Evolutionary conservation across 2,329 filamentous ascomycete genomes (phyloP).

Genomic region (Ophiosphaerella herpotricha): DNA sequence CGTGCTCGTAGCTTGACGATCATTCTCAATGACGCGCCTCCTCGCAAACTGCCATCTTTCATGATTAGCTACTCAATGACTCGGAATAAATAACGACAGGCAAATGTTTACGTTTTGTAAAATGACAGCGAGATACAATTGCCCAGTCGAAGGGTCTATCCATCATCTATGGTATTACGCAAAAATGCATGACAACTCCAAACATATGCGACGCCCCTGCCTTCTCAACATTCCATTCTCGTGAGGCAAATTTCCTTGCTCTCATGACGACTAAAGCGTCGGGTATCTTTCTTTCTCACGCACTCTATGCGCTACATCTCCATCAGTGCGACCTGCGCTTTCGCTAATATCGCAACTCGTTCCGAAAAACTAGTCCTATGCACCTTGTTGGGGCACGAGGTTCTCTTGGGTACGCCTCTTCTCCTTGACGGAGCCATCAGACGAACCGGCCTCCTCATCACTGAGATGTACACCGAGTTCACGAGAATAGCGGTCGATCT

Average conservation of each 20-base stretch:
- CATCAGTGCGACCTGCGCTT: conserved; percentile 21
- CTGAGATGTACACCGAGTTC: conserved; percentile 40
- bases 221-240: neutral
- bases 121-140: neutral
- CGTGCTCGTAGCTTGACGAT: neutral
- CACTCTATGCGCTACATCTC: conserved; percentile 14
- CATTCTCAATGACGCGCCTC: too few species aligned
- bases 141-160: conserved; percentile 15
- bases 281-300: conserved; percentile 29
- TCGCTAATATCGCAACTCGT: neutral
- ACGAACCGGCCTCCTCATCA: conserved; percentile 40
- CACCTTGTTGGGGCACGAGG: conserved; percentile 21
- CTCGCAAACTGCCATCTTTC: too few species aligned
- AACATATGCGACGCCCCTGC: neutral
- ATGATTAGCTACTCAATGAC: too few species aligned
- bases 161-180: conserved; percentile 3
- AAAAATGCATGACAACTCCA: conserved; percentile 1
- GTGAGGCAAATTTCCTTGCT: neutral
- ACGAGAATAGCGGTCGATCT: conserved; percentile 39
- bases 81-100: too few species aligned
- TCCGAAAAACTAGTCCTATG: conserved; percentile 12
- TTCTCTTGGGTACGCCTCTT: conserved; percentile 28
- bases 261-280: conserved; percentile 27
- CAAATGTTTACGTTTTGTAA: too few species aligned
- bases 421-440: conserved; percentile 27